A percentile compares a stretch with the other conserved stretches of the same genome.
These are phyloP conservation scores for Neonectria faginata DNA, from an alignment of 2,329 filamentous ascomycete species.

Conservation along the genomic window DNA sequence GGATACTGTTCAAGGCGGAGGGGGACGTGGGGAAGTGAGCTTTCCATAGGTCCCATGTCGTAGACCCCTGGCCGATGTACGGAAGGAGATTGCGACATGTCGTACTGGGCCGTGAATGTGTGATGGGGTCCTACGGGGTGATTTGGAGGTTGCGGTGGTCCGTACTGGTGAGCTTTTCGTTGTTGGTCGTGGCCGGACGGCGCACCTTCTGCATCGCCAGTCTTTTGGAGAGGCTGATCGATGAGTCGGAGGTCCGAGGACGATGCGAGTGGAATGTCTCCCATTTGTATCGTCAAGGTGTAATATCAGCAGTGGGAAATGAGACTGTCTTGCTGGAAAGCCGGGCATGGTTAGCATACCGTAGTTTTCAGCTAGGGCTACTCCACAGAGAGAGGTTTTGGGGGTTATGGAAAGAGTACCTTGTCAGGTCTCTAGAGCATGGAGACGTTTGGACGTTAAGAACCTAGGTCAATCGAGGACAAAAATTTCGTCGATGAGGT, in stretches of 20 bases:
- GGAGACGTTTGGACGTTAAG: slow-evolving; percentile 1
- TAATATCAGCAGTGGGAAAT: slow-evolving; percentile 4
- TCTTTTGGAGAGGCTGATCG: slow-evolving; percentile 26
- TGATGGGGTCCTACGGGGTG: slow-evolving; percentile 51
- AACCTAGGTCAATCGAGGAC: slow-evolving; percentile 11
- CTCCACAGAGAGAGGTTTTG: background rate
- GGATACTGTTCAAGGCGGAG: slow-evolving; percentile 56
- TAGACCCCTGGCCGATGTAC: slow-evolving; percentile 51
- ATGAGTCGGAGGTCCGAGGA: slow-evolving; percentile 29
- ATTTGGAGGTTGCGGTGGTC: slow-evolving; percentile 35
- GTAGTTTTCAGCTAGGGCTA: background rate
- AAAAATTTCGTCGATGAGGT: slow-evolving; percentile 9
- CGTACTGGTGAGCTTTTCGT: slow-evolving; percentile 36
- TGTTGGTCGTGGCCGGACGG: slow-evolving; percentile 25
- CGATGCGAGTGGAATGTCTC: slow-evolving; percentile 38
- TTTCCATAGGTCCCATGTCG: slow-evolving; percentile 61
- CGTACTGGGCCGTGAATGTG: slow-evolving; percentile 57
- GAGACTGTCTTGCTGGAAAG: slow-evolving; percentile 5
- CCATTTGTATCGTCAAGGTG: slow-evolving; percentile 34
- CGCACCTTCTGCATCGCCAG: slow-evolving; percentile 23
- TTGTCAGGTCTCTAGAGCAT: slow-evolving; percentile 4
- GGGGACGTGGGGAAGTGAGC: slow-evolving; percentile 55
- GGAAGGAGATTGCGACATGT: slow-evolving; percentile 51
- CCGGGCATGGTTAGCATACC: slow-evolving; percentile 6
- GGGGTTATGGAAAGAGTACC: slow-evolving; percentile 2